Base-by-base conservation (phyloP, 345 rosid genomes). In the Arabis alpina region DNA sequence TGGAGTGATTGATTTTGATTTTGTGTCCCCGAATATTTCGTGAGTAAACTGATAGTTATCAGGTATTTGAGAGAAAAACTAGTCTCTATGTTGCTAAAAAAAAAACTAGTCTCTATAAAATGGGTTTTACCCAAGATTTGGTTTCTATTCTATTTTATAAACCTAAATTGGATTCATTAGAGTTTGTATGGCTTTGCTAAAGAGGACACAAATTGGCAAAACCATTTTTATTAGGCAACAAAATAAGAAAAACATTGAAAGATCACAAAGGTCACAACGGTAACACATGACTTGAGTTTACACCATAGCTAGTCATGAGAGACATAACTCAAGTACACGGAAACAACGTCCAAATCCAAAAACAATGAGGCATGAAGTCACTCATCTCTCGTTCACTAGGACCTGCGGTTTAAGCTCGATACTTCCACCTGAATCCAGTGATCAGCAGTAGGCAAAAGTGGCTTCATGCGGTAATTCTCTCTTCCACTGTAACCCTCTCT, bases 351-450 rank as follows among this genome's bases (percentile, higher is more conserved):
- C 10, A 54, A 23, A 54, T 34, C 34, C 34, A 32, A 11, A 48
- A 48, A 43, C 34, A 50, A 10, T 23, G 48, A 69, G n/a, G 65
- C 53, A 30, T 37, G 7, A 48, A 32, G 47, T 43, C 41, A 37
- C 58, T 25, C 54, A 56, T 9, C 47, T 9, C 47, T 68, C 19
- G 54, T 60, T 53, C 54, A 11, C 42, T 39, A 8, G 43, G 16
- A 54, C 58, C 42, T 54, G 58, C 16, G 5, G 8, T 27, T 3
- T 10, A 57, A 37, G 41, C 19, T 58, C 13, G 16, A 54, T 34
- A 30, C 75, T 51, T 60, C 52, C 39, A 34, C 61, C 47, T 52
- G 43, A 52, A 71, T n/a, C 68, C 48, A 43, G 41, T 44, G 49
- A 71, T 44, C 47, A 32, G 25, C 57, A 15, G 25, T 28, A 51